A percentile compares a stretch with the other conserved stretches of the same genome.
phyloP scores from a whole-genome alignment of 2,329 filamentous ascomycete species.

The Fusarium virguliforme region DNA sequence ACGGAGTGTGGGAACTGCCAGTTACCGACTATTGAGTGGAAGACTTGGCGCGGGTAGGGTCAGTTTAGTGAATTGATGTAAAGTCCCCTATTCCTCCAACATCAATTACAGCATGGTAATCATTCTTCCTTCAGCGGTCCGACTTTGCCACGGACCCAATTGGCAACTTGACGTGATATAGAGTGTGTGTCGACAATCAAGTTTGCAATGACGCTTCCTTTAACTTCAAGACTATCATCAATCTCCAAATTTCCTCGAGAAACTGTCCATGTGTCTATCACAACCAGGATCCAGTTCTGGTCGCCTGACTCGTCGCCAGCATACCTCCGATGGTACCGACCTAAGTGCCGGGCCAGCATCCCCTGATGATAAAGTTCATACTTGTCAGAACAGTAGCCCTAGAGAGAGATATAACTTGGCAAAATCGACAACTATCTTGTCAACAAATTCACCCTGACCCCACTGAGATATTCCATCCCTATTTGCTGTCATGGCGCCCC shows the following conservation, averaged over 20 bases:
- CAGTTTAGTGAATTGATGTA: conserved; percentile 56
- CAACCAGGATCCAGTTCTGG: not conserved
- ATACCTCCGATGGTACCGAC: conserved; percentile 8
- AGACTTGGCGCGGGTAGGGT: conserved; percentile 59
- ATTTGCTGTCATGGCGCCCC: not conserved
- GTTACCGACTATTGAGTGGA: conserved; percentile 52
- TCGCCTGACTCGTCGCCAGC: not conserved
- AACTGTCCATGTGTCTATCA: not conserved
- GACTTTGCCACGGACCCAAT: too few relatives aligned
- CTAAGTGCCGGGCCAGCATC: not conserved
- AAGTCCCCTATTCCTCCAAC: not conserved
- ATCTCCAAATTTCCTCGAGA: not conserved
- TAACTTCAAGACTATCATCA: not conserved
- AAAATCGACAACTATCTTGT: not conserved
- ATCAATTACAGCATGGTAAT: not conserved
- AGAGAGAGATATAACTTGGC: not conserved
- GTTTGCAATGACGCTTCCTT: not conserved
- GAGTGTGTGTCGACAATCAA: not conserved
- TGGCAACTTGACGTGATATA: not conserved
- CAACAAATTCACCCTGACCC: not conserved
- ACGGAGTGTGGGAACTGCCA: conserved; percentile 51
- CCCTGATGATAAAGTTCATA: not conserved
- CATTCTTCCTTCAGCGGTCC: not conserved
- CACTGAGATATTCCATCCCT: not conserved
- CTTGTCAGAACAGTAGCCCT: not conserved